A percentile compares a stretch with the other conserved stretches of the same genome.
Conservation (phyloP, 2,329 filamentous ascomycete species). For the Xylaria multiplex region DNA sequence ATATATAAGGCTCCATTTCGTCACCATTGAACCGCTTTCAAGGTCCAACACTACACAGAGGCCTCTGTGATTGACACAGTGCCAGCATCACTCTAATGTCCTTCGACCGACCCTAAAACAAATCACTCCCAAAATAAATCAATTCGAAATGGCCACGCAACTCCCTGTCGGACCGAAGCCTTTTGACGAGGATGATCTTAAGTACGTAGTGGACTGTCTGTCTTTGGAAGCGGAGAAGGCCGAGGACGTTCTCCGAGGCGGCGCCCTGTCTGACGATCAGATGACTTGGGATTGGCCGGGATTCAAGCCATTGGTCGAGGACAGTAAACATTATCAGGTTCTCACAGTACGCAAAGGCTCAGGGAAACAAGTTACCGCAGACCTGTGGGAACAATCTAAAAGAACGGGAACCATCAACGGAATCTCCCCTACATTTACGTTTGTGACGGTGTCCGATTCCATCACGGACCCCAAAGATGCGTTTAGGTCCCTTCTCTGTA, state of each 20-base stretch:
- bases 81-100: too few relatives aligned
- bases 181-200: neutral
- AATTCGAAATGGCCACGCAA: neutral
- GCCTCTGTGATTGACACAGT: too few relatives aligned
- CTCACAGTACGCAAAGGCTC: neutral
- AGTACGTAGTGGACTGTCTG: neutral
- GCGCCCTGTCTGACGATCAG: neutral
- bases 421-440: neutral
- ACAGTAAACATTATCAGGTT: too few relatives aligned
- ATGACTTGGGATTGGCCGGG: neutral
- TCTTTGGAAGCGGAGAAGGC: neutral
- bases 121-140: neutral
- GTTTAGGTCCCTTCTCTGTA: slow-evolving; percentile 3
- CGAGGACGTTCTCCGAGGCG: neutral
- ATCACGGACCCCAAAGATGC: neutral
- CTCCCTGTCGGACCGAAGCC: too few relatives aligned
- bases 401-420: neutral
- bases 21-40: too few relatives aligned
- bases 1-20: too few relatives aligned
- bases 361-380: neutral
- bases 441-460: neutral
- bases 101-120: neutral
- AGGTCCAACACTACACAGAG: too few relatives aligned
- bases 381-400: neutral
- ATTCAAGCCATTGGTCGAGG: neutral